phyloP scores from a whole-genome alignment of 2,329 filamentous ascomycete genomes.

The Aspergillus sp. region DNA sequence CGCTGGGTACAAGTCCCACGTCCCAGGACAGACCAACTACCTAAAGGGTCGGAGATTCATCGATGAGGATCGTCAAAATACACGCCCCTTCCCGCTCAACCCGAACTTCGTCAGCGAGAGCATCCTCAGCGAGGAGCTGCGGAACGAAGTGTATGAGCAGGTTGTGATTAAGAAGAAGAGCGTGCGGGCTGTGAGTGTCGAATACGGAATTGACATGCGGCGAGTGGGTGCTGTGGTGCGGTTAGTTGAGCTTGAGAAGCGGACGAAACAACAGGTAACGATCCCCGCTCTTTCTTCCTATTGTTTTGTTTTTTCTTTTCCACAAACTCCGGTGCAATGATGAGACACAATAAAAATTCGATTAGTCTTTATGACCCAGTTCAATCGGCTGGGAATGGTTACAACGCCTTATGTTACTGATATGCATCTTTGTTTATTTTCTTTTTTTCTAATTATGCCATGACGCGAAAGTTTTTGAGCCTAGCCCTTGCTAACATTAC shows the following conservation, averaged over 20 bases:
- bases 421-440: constrained; percentile 9
- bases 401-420: constrained; percentile 54
- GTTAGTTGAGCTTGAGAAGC: constrained; percentile 80
- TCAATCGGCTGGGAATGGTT: constrained; percentile 51
- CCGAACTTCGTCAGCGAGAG: constrained; percentile 66
- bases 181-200: constrained; percentile 73
- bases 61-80: not conserved
- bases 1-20: constrained; percentile 29
- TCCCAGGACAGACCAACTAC: constrained; percentile 34
- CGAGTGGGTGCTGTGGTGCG: constrained; percentile 82
- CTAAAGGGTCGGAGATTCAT: constrained; percentile 17
- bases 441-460: constrained; percentile 8
- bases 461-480: not conserved
- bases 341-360: constrained; percentile 77
- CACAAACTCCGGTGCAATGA: constrained; percentile 47
- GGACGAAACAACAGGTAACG: constrained; percentile 69
- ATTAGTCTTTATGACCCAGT: constrained; percentile 99
- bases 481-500: constrained; percentile 19
- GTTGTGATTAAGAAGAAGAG: constrained; percentile 66
- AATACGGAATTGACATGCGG: constrained; percentile 76
- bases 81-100: constrained; percentile 73
- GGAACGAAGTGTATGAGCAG: constrained; percentile 70
- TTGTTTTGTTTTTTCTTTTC: constrained; percentile 4
- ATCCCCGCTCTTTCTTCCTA: constrained; percentile 16
- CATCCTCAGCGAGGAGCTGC: constrained; percentile 71